phyloP scores from a whole-genome alignment of 2,329 filamentous ascomycete species.

The Aureobasidium sp. region DNA sequence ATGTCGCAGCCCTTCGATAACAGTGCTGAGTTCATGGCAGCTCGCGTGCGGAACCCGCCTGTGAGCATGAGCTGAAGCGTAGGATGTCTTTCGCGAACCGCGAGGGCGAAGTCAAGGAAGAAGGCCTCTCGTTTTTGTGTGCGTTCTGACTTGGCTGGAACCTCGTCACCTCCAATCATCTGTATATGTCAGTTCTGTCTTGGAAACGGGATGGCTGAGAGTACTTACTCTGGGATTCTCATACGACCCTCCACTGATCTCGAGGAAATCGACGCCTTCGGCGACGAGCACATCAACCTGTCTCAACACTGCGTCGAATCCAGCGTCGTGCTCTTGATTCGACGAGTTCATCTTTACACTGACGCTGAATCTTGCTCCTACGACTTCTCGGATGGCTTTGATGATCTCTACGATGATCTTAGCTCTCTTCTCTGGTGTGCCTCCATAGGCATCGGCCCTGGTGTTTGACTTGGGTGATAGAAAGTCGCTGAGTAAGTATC shows the following conservation, averaged over 20 bases:
- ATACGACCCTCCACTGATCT: slow-evolving; percentile 53
- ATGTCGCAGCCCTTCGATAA: slow-evolving; percentile 39
- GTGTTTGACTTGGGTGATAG: slow-evolving; percentile 36
- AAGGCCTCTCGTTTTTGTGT: slow-evolving; percentile 50
- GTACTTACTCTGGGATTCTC: slow-evolving; percentile 13
- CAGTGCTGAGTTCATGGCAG: slow-evolving; percentile 42
- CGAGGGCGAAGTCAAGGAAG: slow-evolving; percentile 54
- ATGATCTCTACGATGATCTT: slow-evolving; percentile 39
- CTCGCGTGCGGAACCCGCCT: slow-evolving; percentile 51
- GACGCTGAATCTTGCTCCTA: slow-evolving; percentile 36
- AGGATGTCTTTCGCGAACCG: slow-evolving; percentile 20
- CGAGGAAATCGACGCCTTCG: slow-evolving; percentile 55
- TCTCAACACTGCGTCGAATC: slow-evolving; percentile 43
- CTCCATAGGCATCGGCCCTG: slow-evolving; percentile 41
- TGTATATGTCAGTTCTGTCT: slow-evolving; percentile 16
- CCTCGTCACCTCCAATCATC: slow-evolving; percentile 27
- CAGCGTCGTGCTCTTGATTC: slow-evolving; percentile 29
- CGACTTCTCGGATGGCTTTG: slow-evolving; percentile 31
- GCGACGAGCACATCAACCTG: slow-evolving; percentile 45
- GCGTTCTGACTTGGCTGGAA: slow-evolving; percentile 30
- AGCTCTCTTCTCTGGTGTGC: slow-evolving; percentile 36
- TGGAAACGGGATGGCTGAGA: background rate
- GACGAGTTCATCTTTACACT: slow-evolving; percentile 44
- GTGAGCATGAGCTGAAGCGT: slow-evolving; percentile 38
- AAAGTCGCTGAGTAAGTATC: slow-evolving; percentile 39